phyloP scores from a whole-genome alignment of 306 rosid genomes.

The Cicer yamashitae region DNA sequence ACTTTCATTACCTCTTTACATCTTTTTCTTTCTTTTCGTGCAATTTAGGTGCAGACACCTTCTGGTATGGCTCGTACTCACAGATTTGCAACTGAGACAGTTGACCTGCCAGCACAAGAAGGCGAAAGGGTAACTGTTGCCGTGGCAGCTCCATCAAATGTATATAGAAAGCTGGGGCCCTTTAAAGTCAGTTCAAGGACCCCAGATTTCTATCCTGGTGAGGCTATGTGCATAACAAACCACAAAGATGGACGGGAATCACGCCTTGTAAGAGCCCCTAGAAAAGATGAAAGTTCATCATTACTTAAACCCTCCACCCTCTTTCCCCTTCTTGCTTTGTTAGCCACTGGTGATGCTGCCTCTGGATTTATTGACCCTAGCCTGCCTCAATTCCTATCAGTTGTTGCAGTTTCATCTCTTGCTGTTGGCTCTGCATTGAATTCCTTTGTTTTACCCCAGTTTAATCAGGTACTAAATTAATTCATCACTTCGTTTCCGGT shows the following conservation, averaged over 20 bases:
- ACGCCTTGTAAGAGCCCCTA: constrained; percentile 82
- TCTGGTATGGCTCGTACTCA: constrained; percentile 92
- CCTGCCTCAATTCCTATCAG: constrained; percentile 78
- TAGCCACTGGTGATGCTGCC: constrained; percentile 89
- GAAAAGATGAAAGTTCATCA: constrained; percentile 63
- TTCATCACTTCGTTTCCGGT: constrained; percentile 7
- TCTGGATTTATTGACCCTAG: constrained; percentile 86
- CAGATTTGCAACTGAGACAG: constrained; percentile 94
- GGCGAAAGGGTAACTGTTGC: constrained; percentile 96
- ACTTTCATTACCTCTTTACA: constrained; percentile 9
- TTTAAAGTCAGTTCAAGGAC: constrained; percentile 81
- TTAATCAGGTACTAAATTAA: constrained; percentile 66
- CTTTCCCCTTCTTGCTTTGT: constrained; percentile 74
- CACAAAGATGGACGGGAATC: constrained; percentile 93
- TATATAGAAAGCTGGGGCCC: constrained; percentile 82
- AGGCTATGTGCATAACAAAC: constrained; percentile 93
- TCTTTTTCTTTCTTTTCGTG: constrained; percentile 37
- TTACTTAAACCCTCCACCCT: constrained; percentile 73
- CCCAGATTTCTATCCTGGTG: constrained; percentile 79
- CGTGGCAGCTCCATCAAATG: constrained; percentile 81
- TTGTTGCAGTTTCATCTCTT: constrained; percentile 74
- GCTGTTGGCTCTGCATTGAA: constrained; percentile 83
- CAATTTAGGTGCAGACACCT: constrained; percentile 81
- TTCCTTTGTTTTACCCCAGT: constrained; percentile 68
- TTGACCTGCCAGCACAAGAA: constrained; percentile 88